A percentile compares a stretch with the other conserved stretches of the same genome.
Conservation (phyloP, 495 filamentous ascomycete species). For the Penicillium lividum region DNA sequence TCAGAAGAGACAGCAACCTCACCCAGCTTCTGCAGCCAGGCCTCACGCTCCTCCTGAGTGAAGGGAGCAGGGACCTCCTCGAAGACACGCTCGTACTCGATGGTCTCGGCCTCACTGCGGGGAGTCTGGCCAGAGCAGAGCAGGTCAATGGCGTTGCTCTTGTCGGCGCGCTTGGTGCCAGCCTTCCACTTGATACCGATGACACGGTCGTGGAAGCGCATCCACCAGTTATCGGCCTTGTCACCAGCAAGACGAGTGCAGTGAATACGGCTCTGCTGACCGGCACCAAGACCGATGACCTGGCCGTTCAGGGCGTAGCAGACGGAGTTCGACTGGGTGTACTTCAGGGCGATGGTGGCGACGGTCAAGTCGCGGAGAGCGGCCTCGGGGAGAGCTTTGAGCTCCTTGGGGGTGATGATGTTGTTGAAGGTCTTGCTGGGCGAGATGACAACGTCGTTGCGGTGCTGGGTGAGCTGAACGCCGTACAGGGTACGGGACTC, state of each 20-base stretch:
- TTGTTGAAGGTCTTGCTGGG: conserved; percentile 79
- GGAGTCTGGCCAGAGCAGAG: conserved; percentile 87
- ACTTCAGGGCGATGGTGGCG: conserved; percentile 95
- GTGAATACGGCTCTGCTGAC: conserved; percentile 96
- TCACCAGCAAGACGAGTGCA: conserved; percentile 98
- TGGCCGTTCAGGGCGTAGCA: conserved; percentile 97
- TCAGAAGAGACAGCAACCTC: conserved; percentile 89
- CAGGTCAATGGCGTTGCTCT: conserved; percentile 96
- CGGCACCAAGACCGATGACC: conserved; percentile 90
- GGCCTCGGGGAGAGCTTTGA: conserved; percentile 67
- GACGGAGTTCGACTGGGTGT: conserved; percentile 97
- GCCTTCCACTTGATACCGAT: conserved; percentile 93
- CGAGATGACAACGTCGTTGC: conserved; percentile 86
- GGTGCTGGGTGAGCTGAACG: conserved; percentile 79
- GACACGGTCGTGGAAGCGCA: conserved; percentile 89
- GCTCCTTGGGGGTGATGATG: conserved; percentile 81
- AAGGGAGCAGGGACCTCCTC: conserved; percentile 87
- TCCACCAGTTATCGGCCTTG: conserved; percentile 99
- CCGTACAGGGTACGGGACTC: conserved; percentile 89
- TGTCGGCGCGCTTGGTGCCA: conserved; percentile 92
- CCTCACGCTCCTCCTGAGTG: conserved; percentile 77
- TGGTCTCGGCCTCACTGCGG: conserved; percentile 73
- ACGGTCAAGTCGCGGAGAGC: conserved; percentile 90
- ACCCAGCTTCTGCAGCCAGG: conserved; percentile 76
- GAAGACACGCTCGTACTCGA: conserved; percentile 84